These are phyloP conservation scores for Pyropia yezoensis DNA, from an alignment of 23 red algal species.

Conservation along the genomic window DNA sequence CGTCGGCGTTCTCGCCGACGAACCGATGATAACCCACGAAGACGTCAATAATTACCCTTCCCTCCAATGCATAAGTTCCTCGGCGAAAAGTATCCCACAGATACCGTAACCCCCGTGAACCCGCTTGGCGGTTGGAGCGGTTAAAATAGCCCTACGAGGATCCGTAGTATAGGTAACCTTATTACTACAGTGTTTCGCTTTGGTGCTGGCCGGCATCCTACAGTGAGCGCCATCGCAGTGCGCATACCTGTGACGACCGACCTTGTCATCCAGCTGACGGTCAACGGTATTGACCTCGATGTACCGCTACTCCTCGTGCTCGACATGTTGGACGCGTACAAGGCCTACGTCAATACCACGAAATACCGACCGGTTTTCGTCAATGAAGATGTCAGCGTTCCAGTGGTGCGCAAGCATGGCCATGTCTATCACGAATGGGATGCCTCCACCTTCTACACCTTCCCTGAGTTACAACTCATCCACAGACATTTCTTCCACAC, in stretches of 20 bases:
- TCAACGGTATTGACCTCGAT: slow-evolving; percentile 11
- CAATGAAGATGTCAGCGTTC: neutral
- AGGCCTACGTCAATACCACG: neutral
- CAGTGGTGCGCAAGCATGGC: neutral
- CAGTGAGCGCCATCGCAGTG: neutral
- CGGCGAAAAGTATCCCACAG: too few relatives aligned
- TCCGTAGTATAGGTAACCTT: too few relatives aligned
- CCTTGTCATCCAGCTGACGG: neutral
- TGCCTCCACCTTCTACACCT: neutral
- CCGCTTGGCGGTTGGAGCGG: too few relatives aligned
- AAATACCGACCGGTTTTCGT: neutral
- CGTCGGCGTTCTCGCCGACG: too few relatives aligned
- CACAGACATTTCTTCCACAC: slow-evolving; percentile 7
- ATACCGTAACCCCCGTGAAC: too few relatives aligned
- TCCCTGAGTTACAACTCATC: neutral
- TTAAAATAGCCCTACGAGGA: too few relatives aligned
- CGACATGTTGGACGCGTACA: slow-evolving; percentile 5
- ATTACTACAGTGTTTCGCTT: slow-evolving; percentile 1
- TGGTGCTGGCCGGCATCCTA: neutral
- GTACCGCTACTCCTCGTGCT: slow-evolving; percentile 8
- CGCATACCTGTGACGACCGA: slow-evolving; percentile 2
- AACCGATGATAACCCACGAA: too few relatives aligned
- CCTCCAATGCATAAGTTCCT: too few relatives aligned
- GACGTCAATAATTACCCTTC: too few relatives aligned
- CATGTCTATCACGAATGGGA: slow-evolving; percentile 3